phyloP scores from a whole-genome alignment of 1,284 basidiomycete species.

The Cystobasidium sp. region DNA sequence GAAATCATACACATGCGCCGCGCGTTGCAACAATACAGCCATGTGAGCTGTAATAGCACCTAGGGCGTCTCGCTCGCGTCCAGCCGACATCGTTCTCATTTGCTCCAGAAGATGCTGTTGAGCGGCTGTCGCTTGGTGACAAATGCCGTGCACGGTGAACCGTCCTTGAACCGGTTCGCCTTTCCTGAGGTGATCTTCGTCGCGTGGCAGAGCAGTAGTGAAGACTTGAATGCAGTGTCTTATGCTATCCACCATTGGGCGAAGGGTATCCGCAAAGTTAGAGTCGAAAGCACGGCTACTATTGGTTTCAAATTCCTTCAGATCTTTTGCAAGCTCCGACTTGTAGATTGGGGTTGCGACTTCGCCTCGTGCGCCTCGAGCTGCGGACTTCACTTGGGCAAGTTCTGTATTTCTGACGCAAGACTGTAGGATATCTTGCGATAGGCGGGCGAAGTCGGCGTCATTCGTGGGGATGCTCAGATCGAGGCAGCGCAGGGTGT shows the following conservation, averaged over 20 bases:
- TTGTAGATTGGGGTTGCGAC: slow-evolving; percentile 61
- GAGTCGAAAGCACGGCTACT: slow-evolving; percentile 9
- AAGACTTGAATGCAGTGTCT: not conserved
- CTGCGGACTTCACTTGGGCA: slow-evolving; percentile 55
- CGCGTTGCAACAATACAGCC: slow-evolving; percentile 11
- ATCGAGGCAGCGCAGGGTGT: slow-evolving; percentile 86
- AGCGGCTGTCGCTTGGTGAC: too few relatives aligned
- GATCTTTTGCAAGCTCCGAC: slow-evolving; percentile 58
- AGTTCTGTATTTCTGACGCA: slow-evolving; percentile 88
- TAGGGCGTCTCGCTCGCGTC: too few relatives aligned
- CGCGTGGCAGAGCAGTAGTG: too few relatives aligned
- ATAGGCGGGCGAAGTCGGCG: slow-evolving; percentile 74
- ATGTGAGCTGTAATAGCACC: not conserved
- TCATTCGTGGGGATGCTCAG: slow-evolving; percentile 87
- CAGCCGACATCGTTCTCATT: not conserved
- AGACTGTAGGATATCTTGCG: slow-evolving; percentile 60
- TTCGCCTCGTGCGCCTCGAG: slow-evolving; percentile 52
- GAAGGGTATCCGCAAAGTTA: not conserved
- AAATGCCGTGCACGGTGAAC: too few relatives aligned
- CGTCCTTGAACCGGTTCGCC: not conserved
- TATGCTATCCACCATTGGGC: slow-evolving; percentile 60
- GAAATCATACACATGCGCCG: not conserved
- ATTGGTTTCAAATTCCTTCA: slow-evolving; percentile 54
- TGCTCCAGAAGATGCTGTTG: not conserved
- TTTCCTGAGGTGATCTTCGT: not conserved